phyloP scores from a whole-genome alignment of 306 rosid genomes.

The Argentina anserina region DNA sequence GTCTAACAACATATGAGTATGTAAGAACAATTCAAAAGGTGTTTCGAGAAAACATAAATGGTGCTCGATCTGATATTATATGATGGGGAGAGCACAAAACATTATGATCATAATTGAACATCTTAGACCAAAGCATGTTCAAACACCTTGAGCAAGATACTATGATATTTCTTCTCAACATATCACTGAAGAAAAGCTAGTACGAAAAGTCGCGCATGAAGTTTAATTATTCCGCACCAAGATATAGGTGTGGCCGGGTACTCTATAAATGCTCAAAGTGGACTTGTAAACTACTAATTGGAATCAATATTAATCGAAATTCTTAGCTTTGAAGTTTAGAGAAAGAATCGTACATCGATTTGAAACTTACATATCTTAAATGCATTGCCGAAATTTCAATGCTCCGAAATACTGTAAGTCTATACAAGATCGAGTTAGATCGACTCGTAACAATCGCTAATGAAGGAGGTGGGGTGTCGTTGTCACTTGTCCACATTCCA shows the following conservation, averaged over 20 bases:
- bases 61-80: background rate
- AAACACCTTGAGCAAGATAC: constrained; percentile 27
- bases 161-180: constrained; percentile 41
- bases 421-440: background rate
- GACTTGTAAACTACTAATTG: too few relatives aligned
- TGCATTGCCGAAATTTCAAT: too few relatives aligned
- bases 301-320: too few relatives aligned
- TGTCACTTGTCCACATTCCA: constrained; percentile 24
- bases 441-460: too few relatives aligned
- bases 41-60: background rate
- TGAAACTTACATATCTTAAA: too few relatives aligned
- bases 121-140: constrained; percentile 7
- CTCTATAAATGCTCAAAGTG: background rate
- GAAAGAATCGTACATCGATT: too few relatives aligned
- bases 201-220: constrained; percentile 39
- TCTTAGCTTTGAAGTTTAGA: too few relatives aligned
- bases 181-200: constrained; percentile 36
- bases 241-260: too few relatives aligned
- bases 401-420: background rate
- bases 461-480: constrained; percentile 36
- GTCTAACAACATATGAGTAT: background rate
- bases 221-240: constrained; percentile 34
- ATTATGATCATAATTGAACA: constrained; percentile 25
- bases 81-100: background rate
- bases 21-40: background rate